phyloP scores from a whole-genome alignment of 139 green algal genomes.

The Tetradesmus lagerheimii region DNA sequence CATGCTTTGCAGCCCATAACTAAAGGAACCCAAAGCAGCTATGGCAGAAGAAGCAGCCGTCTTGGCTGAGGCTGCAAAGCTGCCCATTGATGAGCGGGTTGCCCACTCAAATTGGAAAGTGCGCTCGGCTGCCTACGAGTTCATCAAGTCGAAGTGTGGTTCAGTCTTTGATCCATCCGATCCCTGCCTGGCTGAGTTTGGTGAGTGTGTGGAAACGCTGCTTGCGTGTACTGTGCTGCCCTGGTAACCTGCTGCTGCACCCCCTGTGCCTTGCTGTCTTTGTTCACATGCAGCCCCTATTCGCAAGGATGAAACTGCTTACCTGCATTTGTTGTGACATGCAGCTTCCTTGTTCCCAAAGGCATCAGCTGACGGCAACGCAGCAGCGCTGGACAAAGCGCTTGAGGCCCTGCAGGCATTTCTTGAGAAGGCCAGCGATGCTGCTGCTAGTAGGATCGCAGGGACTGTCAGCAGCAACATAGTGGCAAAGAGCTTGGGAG shows the following conservation, averaged over 20 bases:
- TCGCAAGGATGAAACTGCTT: background rate
- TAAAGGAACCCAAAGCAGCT: background rate
- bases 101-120: conserved; percentile 94
- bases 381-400: conserved; percentile 91
- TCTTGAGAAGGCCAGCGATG: conserved; percentile 69
- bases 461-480: conserved; percentile 66
- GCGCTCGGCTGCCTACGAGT: conserved; percentile 81
- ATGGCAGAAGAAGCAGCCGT: conserved; percentile 74
- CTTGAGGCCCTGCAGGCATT: conserved; percentile 83
- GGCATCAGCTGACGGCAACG: conserved; percentile 87
- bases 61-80: conserved; percentile 73
- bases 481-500: conserved; percentile 85
- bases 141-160: conserved; percentile 71
- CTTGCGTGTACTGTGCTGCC: background rate
- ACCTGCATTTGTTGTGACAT: background rate
- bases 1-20: background rate
- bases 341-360: conserved; percentile 88
- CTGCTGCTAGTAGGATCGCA: conserved; percentile 32
- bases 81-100: conserved; percentile 73
- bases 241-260: background rate
- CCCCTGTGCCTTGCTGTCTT: background rate
- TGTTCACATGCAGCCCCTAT: background rate
- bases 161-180: conserved; percentile 74
- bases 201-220: conserved; percentile 43
- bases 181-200: conserved; percentile 75